Base-by-base conservation (phyloP, 1,139 yeast genomes). In the Candida glucosophila region DNA sequence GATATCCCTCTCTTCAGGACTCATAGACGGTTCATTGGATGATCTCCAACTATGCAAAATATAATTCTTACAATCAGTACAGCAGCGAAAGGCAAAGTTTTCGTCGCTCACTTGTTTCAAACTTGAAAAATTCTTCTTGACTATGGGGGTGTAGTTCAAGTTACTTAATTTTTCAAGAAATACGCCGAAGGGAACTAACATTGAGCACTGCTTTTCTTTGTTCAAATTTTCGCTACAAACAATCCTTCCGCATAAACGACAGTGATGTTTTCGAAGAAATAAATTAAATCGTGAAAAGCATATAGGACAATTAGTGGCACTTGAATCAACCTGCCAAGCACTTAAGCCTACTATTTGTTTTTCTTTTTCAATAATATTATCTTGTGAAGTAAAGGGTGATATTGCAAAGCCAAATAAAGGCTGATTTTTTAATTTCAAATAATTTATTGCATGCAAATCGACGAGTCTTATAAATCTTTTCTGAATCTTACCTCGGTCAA, bases 221-320 rank as follows among this genome's bases (percentile, higher is more conserved):
- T 54, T 53, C 19, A 37, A 41, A 0, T 67, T 44, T 40, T 77
- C 79, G 20, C 81, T 93, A 54, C 97, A 88, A 0, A 85, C 86
- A 1, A 81, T 70, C 17, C 53, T 47, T 0, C 97, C 97, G 55
- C 97, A 90, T 17, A 83, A 49, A 17, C 95, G 58, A 47, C 95
- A 85, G 46, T 85, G 96, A 45, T 90, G 97, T 39, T 82, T 85
- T 30, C 95, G 60, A 12, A 73, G 46, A 5, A 78, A 47, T 24
- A 80, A 54, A 15, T 64, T 64, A 47, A 85, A 90, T 19, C 47
- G 43, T 8, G 63, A 57, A 13, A 58, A 49, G 41, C 98, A 90
- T 4, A 82, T 58, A 4, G 71, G 61, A 46, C 98, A 90, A 32
- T 61, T 55, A 1, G 57, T 40, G 1, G 67, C 65, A 2, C 41